Conservation (phyloP, 805 yeast species). For the Teunomyces tritomae region DNA sequence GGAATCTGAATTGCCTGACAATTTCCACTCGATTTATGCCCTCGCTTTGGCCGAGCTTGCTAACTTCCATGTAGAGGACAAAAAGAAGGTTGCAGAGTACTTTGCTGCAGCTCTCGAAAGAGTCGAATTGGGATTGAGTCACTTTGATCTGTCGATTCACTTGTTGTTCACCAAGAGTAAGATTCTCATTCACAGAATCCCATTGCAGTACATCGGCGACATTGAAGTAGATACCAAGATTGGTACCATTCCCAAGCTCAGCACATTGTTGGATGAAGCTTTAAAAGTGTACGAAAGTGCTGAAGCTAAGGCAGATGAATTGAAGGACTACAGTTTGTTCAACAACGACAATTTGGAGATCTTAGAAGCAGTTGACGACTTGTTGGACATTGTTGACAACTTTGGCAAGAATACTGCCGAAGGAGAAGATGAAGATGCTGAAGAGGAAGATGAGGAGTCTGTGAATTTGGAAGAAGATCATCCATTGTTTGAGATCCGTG, state of each 20-base stretch:
- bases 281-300: constrained; percentile 46
- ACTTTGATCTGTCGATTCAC: constrained; percentile 44
- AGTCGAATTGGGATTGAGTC: constrained; percentile 53
- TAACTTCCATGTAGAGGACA: constrained; percentile 49
- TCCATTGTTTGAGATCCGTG: constrained; percentile 48
- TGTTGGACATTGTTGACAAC: constrained; percentile 63
- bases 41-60: constrained; percentile 66
- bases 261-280: constrained; percentile 44
- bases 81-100: constrained; percentile 49
- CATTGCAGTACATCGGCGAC: constrained; percentile 54
- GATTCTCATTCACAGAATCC: constrained; percentile 56
- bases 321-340: constrained; percentile 28
- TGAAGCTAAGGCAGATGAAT: constrained; percentile 24
- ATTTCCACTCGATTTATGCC: constrained; percentile 73
- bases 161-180: constrained; percentile 54
- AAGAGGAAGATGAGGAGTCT: constrained; percentile 28
- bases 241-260: constrained; percentile 33
- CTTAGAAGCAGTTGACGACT: constrained; percentile 60
- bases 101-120: constrained; percentile 75
- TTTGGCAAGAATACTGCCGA: constrained; percentile 54
- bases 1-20: constrained; percentile 32
- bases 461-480: constrained; percentile 46
- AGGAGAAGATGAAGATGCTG: constrained; percentile 48
- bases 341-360: constrained; percentile 47
- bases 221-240: constrained; percentile 41